Evolutionary conservation across 805 yeast species (phyloP).

Genomic region (Wickerhamomyces kurtzmanii): DNA sequence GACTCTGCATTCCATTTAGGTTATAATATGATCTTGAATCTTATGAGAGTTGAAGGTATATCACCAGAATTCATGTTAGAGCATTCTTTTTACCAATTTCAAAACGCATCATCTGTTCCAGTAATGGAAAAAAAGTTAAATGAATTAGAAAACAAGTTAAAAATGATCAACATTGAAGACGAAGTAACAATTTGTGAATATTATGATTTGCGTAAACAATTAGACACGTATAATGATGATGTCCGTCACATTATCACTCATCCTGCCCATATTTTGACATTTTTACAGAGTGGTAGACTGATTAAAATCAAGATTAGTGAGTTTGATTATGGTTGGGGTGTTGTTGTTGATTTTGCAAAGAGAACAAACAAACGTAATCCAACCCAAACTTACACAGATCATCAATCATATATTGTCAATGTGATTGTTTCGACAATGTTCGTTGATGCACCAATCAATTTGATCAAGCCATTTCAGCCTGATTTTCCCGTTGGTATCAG

Average conservation of each 20-base stretch:
- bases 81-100: conserved; percentile 90
- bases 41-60: conserved; percentile 95
- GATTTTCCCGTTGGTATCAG: conserved; percentile 81
- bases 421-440: conserved; percentile 75
- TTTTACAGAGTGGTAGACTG: conserved; percentile 83
- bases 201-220: conserved; percentile 69
- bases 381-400: conserved; percentile 57
- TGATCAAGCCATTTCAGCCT: conserved; percentile 71
- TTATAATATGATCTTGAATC: conserved; percentile 91
- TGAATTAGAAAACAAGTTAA: conserved; percentile 40
- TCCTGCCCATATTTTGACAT: conserved; percentile 79
- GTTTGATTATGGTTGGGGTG: conserved; percentile 93
- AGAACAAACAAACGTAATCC: conserved; percentile 55
- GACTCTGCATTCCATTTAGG: conserved; percentile 98
- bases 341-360: conserved; percentile 68
- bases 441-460: conserved; percentile 73
- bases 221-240: conserved; percentile 63
- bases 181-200: conserved; percentile 70
- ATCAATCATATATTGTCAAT: conserved; percentile 81
- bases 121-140: conserved; percentile 57
- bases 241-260: conserved; percentile 78
- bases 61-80: conserved; percentile 97
- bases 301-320: conserved; percentile 50
- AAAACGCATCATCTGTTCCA: conserved; percentile 87
- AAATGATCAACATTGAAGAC: conserved; percentile 54